phyloP scores from a whole-genome alignment of 2,329 filamentous ascomycete species.

The Pseudocercospora macadamiae region DNA sequence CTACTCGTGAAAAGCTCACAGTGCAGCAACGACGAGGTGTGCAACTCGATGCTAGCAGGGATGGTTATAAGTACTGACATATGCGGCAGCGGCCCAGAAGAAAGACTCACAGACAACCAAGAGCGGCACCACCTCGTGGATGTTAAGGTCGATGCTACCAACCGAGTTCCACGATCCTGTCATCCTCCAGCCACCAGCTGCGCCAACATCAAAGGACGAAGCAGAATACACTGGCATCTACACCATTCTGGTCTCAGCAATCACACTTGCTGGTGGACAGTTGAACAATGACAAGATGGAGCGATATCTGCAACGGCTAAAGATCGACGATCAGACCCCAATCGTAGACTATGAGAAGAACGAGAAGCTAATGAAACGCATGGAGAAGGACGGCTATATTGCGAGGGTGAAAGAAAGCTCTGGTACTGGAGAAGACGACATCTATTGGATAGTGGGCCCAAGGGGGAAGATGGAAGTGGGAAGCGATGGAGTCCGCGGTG shows the following conservation, averaged over 20 bases:
- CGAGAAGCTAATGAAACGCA: conserved; percentile 71
- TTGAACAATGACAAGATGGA: conserved; percentile 78
- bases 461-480: conserved; percentile 85
- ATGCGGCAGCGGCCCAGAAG: conserved; percentile 55
- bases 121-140: conserved; percentile 59
- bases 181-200: conserved; percentile 70
- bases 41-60: neutral
- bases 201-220: conserved; percentile 68
- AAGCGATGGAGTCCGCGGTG: conserved; percentile 69
- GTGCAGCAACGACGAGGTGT: conserved; percentile 76
- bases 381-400: conserved; percentile 83
- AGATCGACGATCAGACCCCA: conserved; percentile 74
- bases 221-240: conserved; percentile 81
- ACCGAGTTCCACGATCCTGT: conserved; percentile 62
- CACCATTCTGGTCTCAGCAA: conserved; percentile 75
- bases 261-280: conserved; percentile 70
- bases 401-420: conserved; percentile 69
- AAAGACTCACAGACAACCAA: conserved; percentile 53
- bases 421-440: conserved; percentile 69
- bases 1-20: conserved; percentile 77
- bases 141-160: conserved; percentile 75
- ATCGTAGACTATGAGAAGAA: conserved; percentile 62
- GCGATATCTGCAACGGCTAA: conserved; percentile 73
- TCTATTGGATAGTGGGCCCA: conserved; percentile 83
- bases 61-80: neutral